A percentile compares a stretch with the other conserved stretches of the same genome.
Conservation (phyloP, 2,329 filamentous ascomycete genomes). For the Colletotrichum orbiculare region DNA sequence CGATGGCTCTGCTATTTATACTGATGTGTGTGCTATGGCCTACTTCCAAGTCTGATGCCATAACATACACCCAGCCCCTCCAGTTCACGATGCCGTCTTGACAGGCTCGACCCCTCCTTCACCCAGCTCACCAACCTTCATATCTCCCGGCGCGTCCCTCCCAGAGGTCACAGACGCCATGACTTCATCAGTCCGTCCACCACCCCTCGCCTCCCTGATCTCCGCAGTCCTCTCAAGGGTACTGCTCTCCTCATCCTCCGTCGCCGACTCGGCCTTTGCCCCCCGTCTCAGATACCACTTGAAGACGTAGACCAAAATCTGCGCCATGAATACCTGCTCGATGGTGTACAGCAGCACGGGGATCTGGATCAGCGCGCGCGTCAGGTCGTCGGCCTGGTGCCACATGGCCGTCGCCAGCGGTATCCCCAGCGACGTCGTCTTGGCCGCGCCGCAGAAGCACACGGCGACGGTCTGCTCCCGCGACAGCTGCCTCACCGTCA, state of each 20-base stretch:
- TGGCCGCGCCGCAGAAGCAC: conserved; percentile 79
- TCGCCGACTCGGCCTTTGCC: conserved; percentile 41
- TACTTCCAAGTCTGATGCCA: too few species aligned
- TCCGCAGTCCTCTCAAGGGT: neutral
- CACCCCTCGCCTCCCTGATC: neutral
- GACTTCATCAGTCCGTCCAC: neutral
- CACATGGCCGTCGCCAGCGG: conserved; percentile 77
- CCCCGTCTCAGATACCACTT: conserved; percentile 53
- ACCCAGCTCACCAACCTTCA: neutral
- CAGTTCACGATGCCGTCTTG: too few species aligned
- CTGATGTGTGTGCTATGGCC: too few species aligned
- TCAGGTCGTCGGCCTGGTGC: conserved; percentile 62
- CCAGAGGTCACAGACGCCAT: neutral
- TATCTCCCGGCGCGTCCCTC: too few species aligned
- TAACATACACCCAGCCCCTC: too few species aligned
- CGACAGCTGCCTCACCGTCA: conserved; percentile 64
- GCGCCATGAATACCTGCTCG: conserved; percentile 63
- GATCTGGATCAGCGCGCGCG: conserved; percentile 69
- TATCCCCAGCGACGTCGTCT: conserved; percentile 77
- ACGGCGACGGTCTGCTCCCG: conserved; percentile 74
- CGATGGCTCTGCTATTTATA: too few species aligned
- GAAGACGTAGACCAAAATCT: conserved; percentile 59
- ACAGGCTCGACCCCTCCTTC: neutral
- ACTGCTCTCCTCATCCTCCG: conserved; percentile 24
- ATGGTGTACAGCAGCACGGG: conserved; percentile 72